phyloP scores from a whole-genome alignment of 1,139 yeast genomes.

The Taphrina deformans region DNA sequence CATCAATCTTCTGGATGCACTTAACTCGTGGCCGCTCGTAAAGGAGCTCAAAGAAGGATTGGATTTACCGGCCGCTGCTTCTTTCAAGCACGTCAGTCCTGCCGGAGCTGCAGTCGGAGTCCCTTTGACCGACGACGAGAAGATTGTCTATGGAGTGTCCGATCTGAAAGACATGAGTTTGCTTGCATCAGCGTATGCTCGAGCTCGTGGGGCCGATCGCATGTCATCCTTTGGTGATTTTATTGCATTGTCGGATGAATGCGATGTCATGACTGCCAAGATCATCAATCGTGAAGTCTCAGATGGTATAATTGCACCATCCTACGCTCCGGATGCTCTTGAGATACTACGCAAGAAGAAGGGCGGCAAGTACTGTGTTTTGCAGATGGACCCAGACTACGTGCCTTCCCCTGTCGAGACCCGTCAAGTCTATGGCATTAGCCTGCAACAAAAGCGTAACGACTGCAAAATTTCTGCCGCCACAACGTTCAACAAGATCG shows the following conservation, averaged over 20 bases:
- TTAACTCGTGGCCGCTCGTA: conserved; percentile 98
- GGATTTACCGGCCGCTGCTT: conserved; percentile 97
- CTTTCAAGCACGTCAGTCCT: conserved; percentile 97
- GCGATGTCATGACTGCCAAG: conserved; percentile 93
- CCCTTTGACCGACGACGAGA: conserved; percentile 85
- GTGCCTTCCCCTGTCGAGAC: conserved; percentile 79
- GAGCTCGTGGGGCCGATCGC: conserved; percentile 99
- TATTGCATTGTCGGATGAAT: conserved; percentile 94
- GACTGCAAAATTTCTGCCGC: conserved; percentile 86
- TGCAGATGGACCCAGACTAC: conserved; percentile 89
- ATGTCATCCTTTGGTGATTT: conserved; percentile 99
- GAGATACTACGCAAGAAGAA: conserved; percentile 86
- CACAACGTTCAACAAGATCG: conserved; percentile 84
- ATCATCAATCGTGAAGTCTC: conserved; percentile 96
- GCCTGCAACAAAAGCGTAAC: conserved; percentile 93
- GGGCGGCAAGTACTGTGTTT: conserved; percentile 93
- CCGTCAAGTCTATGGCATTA: conserved; percentile 94
- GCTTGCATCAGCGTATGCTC: conserved; percentile 94
- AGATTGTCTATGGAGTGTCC: conserved; percentile 90
- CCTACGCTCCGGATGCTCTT: conserved; percentile 87
- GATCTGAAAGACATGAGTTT: conserved; percentile 79
- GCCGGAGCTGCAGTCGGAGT: conserved; percentile 98
- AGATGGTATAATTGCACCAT: conserved; percentile 99
- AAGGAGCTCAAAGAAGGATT: conserved; percentile 93
- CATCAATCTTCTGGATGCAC: conserved; percentile 90